A percentile compares a stretch with the other conserved stretches of the same genome.
phyloP scores from a whole-genome alignment of 306 rosid genomes.

The Cucumis cinereus region DNA sequence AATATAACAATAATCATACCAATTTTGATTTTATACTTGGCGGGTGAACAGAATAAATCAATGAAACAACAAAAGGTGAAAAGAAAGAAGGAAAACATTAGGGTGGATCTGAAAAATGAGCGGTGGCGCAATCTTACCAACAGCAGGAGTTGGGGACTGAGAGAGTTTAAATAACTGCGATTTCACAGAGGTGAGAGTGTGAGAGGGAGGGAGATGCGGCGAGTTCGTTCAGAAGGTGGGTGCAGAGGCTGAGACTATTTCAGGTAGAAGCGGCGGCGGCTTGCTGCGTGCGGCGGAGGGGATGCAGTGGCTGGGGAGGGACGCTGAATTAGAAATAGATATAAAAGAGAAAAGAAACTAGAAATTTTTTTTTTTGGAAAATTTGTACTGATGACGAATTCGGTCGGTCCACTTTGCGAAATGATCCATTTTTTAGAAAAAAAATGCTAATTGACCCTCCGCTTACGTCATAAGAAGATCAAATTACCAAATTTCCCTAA shows the following conservation, averaged over 20 bases:
- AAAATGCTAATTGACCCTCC: too few relatives aligned
- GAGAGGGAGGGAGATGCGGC: background rate
- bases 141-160: background rate
- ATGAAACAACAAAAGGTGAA: background rate
- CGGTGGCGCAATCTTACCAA: background rate
- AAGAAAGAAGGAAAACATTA: background rate
- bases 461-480: too few relatives aligned
- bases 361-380: too few relatives aligned
- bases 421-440: too few relatives aligned
- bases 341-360: too few relatives aligned
- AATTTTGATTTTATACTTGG: background rate
- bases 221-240: background rate
- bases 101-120: background rate
- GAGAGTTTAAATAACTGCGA: background rate
- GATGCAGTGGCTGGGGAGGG: background rate
- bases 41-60: background rate
- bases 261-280: background rate
- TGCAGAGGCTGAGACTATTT: background rate
- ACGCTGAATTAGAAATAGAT: background rate
- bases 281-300: background rate
- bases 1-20: background rate
- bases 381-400: too few relatives aligned
- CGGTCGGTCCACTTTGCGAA: too few relatives aligned
- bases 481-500: too few relatives aligned
- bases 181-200: background rate